Evolutionary conservation across 2,329 filamentous ascomycete genomes (phyloP).

Genomic region (Raffaelea albimanens): DNA sequence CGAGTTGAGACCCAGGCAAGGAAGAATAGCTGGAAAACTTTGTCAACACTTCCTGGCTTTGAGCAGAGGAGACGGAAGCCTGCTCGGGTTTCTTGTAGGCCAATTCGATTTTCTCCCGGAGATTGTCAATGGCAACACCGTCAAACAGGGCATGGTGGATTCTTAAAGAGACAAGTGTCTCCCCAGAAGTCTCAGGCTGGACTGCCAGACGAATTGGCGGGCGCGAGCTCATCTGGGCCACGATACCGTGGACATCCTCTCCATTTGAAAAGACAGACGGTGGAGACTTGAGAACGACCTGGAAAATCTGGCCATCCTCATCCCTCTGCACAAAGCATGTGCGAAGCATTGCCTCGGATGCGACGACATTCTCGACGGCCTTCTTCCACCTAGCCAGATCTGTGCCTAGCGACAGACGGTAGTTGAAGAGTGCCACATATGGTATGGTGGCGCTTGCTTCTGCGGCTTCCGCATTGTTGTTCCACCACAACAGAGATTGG

Average conservation of each 20-base stretch:
- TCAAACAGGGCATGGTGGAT: constrained; percentile 17
- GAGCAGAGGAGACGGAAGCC: background rate
- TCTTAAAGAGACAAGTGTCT: constrained; percentile 9
- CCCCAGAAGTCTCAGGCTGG: background rate
- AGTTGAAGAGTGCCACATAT: constrained; percentile 15
- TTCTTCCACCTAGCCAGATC: constrained; percentile 10
- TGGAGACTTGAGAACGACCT: constrained; percentile 11
- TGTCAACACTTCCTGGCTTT: too few species aligned
- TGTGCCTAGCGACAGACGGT: constrained; percentile 8
- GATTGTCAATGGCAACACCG: constrained; percentile 11
- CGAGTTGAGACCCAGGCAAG: too few species aligned
- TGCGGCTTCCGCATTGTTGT: constrained; percentile 3
- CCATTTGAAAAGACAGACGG: constrained; percentile 1
- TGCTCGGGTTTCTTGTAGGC: background rate
- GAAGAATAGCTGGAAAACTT: too few species aligned
- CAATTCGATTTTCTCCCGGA: constrained; percentile 11
- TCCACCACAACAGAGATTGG: constrained; percentile 9
- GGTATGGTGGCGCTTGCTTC: constrained; percentile 4
- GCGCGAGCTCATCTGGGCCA: background rate
- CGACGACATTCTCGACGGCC: constrained; percentile 7
- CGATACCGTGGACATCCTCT: background rate
- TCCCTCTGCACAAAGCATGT: constrained; percentile 14
- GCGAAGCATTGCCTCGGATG: constrained; percentile 13
- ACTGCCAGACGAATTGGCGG: constrained; percentile 1
- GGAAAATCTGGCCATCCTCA: constrained; percentile 13